Evolutionary conservation across 139 green algal species (phyloP).

Genomic region (Picochlorum sp.): DNA sequence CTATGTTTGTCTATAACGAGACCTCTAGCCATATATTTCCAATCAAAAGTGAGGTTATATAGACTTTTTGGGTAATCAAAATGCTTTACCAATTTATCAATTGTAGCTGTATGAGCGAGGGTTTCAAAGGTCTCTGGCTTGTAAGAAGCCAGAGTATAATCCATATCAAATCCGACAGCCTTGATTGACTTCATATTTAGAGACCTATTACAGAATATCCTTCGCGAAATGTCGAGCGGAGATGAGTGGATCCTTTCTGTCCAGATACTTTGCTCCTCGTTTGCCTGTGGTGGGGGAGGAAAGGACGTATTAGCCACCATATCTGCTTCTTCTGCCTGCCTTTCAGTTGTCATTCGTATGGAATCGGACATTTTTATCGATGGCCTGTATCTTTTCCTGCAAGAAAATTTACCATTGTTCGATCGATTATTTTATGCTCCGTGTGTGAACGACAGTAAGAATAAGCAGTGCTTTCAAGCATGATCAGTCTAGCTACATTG

Average conservation of each 20-base stretch:
- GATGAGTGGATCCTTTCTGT: conserved; percentile 16
- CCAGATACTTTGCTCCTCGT: conserved; percentile 23
- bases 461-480: no score
- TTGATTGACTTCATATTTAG: conserved; percentile 86
- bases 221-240: conserved; percentile 24
- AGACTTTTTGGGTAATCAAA: conserved; percentile 70
- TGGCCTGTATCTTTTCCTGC: neutral
- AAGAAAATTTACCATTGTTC: neutral
- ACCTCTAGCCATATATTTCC: conserved; percentile 77
- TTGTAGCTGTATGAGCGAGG: conserved; percentile 69
- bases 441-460: no score
- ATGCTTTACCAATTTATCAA: conserved; percentile 69
- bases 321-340: neutral
- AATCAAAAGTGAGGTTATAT: conserved; percentile 70
- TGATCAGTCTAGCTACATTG: no score
- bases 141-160: conserved; percentile 83
- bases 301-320: conserved; percentile 11
- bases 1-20: conserved; percentile 85
- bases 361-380: neutral
- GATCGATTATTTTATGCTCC: neutral
- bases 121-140: conserved; percentile 89
- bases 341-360: neutral
- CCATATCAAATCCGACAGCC: conserved; percentile 93
- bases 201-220: conserved; percentile 93
- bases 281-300: conserved; percentile 13